These are phyloP conservation scores for Coemansia sp. DNA, from an alignment of 192 early-diverging fungal genomes.

Conservation along the genomic window DNA sequence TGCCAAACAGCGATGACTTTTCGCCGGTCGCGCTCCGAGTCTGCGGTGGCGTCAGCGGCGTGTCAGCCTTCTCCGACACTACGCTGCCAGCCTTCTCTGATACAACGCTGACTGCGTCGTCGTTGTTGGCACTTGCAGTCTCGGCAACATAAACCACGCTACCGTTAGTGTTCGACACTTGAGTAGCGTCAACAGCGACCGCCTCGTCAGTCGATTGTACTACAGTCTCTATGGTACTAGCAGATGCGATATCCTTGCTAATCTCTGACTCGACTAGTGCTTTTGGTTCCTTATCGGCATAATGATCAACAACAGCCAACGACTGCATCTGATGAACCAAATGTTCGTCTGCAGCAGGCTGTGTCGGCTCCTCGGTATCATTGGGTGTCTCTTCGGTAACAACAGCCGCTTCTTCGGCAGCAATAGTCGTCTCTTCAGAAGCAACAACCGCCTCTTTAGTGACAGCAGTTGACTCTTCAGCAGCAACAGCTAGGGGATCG, in stretches of 20 bases:
- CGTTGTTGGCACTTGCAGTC: not conserved
- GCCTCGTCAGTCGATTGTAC: too few species aligned
- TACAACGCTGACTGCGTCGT: not conserved
- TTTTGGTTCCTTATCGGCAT: not conserved
- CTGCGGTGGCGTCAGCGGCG: slow-evolving; percentile 19
- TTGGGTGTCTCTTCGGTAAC: not conserved
- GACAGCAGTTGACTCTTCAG: not conserved
- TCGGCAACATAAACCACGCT: not conserved
- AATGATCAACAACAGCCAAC: slow-evolving; percentile 8
- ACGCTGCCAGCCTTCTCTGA: slow-evolving; percentile 4
- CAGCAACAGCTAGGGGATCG: slow-evolving; percentile 20
- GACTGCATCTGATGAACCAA: slow-evolving; percentile 15
- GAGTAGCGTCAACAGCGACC: too few species aligned
- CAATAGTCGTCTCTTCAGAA: not conserved
- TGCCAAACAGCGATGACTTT: slow-evolving; percentile 31
- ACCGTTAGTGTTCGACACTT: not conserved
- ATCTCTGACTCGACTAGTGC: too few species aligned
- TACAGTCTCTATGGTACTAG: too few species aligned
- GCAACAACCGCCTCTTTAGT: not conserved
- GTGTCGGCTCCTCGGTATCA: not conserved
- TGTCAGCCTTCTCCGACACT: slow-evolving; percentile 6
- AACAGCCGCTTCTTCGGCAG: not conserved
- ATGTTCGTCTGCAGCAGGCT: not conserved
- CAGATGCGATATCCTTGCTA: too few species aligned
- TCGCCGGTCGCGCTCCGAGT: slow-evolving; percentile 16